Percentiles rank a stretch among this genome's conserved stretches.
Evolutionary conservation across 2,329 filamentous ascomycete species (phyloP).

Genomic region (Cercospora sp.): DNA sequence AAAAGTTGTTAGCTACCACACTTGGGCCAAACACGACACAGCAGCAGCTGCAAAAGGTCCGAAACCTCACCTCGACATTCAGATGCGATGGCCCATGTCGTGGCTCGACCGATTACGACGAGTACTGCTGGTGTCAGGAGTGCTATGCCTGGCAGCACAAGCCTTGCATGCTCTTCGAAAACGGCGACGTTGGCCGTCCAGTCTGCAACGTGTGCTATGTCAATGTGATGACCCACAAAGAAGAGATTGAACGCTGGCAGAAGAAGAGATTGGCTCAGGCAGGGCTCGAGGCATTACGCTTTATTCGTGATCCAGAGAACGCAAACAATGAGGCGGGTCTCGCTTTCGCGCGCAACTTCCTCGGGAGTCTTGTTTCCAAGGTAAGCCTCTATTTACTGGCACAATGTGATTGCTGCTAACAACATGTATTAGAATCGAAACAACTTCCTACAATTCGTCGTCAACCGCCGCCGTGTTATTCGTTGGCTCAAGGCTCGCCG

Average conservation of each 20-base stretch:
- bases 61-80: conserved; percentile 26
- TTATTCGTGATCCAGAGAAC: conserved; percentile 20
- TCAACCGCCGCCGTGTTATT: conserved; percentile 13
- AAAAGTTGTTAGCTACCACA: conserved; percentile 7
- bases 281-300: conserved; percentile 21
- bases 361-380: conserved; percentile 20
- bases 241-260: conserved; percentile 55
- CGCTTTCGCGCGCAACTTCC: conserved; percentile 16
- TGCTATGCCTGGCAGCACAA: conserved; percentile 31
- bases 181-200: conserved; percentile 21
- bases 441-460: conserved; percentile 16
- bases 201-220: conserved; percentile 30
- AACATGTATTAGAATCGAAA: conserved; percentile 12
- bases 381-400: conserved; percentile 9
- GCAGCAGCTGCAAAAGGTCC: conserved; percentile 15
- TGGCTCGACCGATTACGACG: conserved; percentile 15
- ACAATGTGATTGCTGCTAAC: conserved; percentile 10
- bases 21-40: conserved; percentile 10
- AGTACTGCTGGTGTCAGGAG: conserved; percentile 27
- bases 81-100: conserved; percentile 28
- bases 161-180: conserved; percentile 27
- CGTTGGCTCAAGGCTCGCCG: conserved; percentile 13
- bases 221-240: conserved; percentile 27
- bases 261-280: conserved; percentile 20
- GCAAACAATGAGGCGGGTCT: conserved; percentile 8